Evolutionary conservation across 176 grass and related monocot species (phyloP).

Genomic region (Tuctoria greenei): DNA sequence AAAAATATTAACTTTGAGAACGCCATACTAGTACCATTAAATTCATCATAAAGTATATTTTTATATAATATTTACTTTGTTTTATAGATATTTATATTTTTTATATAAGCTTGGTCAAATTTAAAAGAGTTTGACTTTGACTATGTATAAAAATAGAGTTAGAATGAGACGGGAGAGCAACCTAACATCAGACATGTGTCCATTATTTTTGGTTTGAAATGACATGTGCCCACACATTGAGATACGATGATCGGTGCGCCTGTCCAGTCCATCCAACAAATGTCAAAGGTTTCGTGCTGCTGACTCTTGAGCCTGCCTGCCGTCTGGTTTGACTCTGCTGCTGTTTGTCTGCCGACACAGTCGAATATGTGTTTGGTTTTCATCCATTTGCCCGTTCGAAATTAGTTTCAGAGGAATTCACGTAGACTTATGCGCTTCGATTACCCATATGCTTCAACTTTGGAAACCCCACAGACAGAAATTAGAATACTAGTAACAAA

Average conservation of each 20-base stretch:
- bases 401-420: not conserved
- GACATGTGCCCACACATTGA: not conserved
- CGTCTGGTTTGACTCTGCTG: not conserved
- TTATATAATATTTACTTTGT: no score
- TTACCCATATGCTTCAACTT: not conserved
- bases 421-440: not conserved
- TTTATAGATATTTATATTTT: no score
- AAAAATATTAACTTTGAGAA: no score
- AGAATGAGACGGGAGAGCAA: not conserved
- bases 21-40: no score
- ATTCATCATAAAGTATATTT: no score
- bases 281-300: not conserved
- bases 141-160: no score
- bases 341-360: not conserved
- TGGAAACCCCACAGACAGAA: not conserved
- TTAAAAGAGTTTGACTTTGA: no score
- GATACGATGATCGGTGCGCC: not conserved
- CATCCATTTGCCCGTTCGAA: not conserved
- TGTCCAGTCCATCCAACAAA: not conserved
- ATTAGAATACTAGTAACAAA: not conserved
- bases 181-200: conserved; percentile 17
- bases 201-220: not conserved
- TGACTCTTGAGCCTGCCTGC: not conserved
- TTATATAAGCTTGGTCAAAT: no score
- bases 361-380: not conserved